Conservation (phyloP, 495 filamentous ascomycete genomes). For the Neurospora pannonica region DNA sequence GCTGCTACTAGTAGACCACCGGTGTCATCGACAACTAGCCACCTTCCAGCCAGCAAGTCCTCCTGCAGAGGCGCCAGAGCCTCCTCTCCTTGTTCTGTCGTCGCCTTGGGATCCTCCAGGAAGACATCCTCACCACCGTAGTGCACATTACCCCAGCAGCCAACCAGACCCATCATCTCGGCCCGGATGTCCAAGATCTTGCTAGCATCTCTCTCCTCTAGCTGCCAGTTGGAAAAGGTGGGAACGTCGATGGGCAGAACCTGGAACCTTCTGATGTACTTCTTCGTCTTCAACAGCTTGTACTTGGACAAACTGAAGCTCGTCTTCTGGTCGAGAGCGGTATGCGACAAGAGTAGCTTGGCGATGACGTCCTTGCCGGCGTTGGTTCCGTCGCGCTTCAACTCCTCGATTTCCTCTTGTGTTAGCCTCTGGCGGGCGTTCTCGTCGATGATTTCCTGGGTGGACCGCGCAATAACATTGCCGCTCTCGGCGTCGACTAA, state of each 20-base stretch:
- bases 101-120: conserved; percentile 19
- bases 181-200: conserved; percentile 85
- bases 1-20: conserved; percentile 79
- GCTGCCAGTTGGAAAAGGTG: conserved; percentile 58
- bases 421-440: conserved; percentile 72
- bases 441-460: conserved; percentile 71
- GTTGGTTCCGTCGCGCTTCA: conserved; percentile 69
- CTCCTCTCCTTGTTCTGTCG: conserved; percentile 17
- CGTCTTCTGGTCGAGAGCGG: conserved; percentile 85
- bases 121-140: conserved; percentile 31
- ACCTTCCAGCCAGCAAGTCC: conserved; percentile 48
- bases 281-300: conserved; percentile 83
- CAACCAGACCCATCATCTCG: conserved; percentile 65
- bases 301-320: conserved; percentile 91
- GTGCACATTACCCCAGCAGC: conserved; percentile 45
- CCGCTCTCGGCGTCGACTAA: conserved; percentile 37
- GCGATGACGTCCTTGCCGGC: conserved; percentile 83
- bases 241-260: conserved; percentile 74
- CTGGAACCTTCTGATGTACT: conserved; percentile 82
- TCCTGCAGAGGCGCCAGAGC: conserved; percentile 9
- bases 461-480: conserved; percentile 63
- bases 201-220: conserved; percentile 64
- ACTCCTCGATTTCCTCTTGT: conserved; percentile 77
- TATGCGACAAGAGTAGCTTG: conserved; percentile 76
- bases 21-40: conserved; percentile 85